Base-by-base conservation (phyloP, 768 basidiomycete genomes). In the Leccinum pellstonianum region DNA sequence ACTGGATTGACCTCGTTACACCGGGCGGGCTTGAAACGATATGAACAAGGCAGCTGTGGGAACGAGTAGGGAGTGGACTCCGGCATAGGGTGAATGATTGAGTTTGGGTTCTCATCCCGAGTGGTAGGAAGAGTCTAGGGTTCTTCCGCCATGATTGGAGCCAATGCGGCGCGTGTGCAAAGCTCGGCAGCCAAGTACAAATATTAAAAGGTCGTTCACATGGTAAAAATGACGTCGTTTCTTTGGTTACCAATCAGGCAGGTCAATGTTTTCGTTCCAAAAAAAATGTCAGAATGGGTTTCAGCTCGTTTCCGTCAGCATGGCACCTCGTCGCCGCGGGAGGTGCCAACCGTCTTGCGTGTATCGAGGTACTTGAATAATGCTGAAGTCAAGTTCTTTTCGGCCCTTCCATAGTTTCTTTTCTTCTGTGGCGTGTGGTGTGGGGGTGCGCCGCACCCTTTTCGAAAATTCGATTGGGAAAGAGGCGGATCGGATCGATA, bases 391-490 rank as follows among this genome's bases (percentile, higher is more conserved):
- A 51, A 1, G n/a, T 19, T 3, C 23, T 50, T 50, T 27, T 23
- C 25, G 5, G 23, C 29, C 14, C 11, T 37, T 37, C 7, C 17
- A 33, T 38, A 19, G 41, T 46, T 53, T 5, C 41, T 25, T 46
- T 33, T 43, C 59, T 62, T 58, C 65, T 64, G 68, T 69, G 68
- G 68, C 60, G 65, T 66, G 57, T 27, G 57, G 67, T 52, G 63
- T n/a, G 51, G 23, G 23, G 48, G 15, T 15, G 14, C 49, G 29
- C n/a, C 38, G 49, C 55, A 19, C 31, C 19, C 27, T 52, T 52
- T 52, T 52, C n/a, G 31, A 37, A 23, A 48, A 6, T 48, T 46
- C 43, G 43, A 43, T 43, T 43, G 15, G 50, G 50, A 31, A 33
- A n/a, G 19, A 52, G 33, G 55, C 48, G 62, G 57, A 64, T 69